Base-by-base conservation (phyloP, 257 asterid species). In the Plectranthus barbatus region DNA sequence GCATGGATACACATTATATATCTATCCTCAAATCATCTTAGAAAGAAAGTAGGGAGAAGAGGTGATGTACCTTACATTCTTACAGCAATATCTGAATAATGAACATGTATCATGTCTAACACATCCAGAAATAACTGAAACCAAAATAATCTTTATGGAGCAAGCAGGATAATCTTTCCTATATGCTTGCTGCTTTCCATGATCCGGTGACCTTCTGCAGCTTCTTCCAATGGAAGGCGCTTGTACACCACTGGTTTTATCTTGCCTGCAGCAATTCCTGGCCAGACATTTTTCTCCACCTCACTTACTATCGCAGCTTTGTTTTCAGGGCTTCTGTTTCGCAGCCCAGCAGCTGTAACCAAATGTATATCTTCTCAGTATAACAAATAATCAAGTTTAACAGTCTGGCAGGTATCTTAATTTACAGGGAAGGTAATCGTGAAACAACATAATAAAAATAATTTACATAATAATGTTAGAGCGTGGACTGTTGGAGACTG, bases 251-350 rank as follows among this genome's bases (percentile, higher is more conserved):
- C 67, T 7, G 97, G 92, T 74, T 84, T 93, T 48, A 90, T 71
- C 76, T 87, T 79, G 8, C 97, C 99, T 3, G 83, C 78, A 9
- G 81, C 86, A 9, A 93, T 83, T 53, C 88, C 96, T 0, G 99
- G 96, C 97, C 97, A 90, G 20, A 93, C 96, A 52, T 80, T 78
- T 78, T 82, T 90, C 84, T 89, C 97, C 77, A 89, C 97, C 74
- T 87, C 99, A 6, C 87, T 85, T 62, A 89, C 86, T 21, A 92
- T 92, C 71, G 14, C 29, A 31, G 97, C 95, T 78, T 92, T 92
- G 84, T 82, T 85, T 55, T 89, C 89, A n/a, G 63, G 48, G 33
- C 62, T 83, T 68, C 97, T 76, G 60, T 6, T 68, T 21, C 99
- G 82, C 77, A 89, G 72, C 1, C 97, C 97, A 12, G 96, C 97